Percentiles rank a stretch among this genome's conserved stretches.
Conservation (phyloP, 2,329 filamentous ascomycete genomes). For the Dactylellina cionopaga region DNA sequence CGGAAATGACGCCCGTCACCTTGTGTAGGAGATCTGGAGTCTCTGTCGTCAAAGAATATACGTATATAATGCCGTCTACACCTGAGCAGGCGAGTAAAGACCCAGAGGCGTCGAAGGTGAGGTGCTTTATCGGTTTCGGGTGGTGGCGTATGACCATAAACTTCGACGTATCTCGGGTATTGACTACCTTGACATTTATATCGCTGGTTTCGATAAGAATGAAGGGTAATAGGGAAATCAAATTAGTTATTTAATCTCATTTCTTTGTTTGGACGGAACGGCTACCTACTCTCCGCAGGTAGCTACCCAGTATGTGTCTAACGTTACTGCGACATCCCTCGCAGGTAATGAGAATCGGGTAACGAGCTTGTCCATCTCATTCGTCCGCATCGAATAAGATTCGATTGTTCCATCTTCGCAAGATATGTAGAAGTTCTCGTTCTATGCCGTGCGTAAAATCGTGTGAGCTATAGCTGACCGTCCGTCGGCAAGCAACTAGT, state of each 20-base stretch:
- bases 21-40: conserved; percentile 83
- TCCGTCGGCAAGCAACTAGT: neutral
- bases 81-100: conserved; percentile 81
- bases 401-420: conserved; percentile 97
- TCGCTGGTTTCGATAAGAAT: conserved; percentile 69
- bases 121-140: conserved; percentile 85
- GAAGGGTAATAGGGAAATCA: too few relatives aligned
- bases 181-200: conserved; percentile 87
- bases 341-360: conserved; percentile 85
- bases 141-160: conserved; percentile 85
- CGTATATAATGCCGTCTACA: conserved; percentile 86
- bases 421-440: conserved; percentile 86
- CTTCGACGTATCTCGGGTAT: conserved; percentile 78
- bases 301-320: conserved; percentile 85
- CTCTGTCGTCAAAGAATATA: conserved; percentile 83
- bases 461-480: neutral
- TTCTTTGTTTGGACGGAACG: too few relatives aligned
- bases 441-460: conserved; percentile 61
- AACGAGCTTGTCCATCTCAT: conserved; percentile 81
- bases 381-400: conserved; percentile 82
- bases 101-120: conserved; percentile 85
- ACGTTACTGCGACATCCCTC: conserved; percentile 83
- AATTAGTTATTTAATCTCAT: too few relatives aligned
- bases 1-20: conserved; percentile 81
- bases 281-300: conserved; percentile 86